Evolutionary conservation across 495 filamentous ascomycete species (phyloP), one percentile per base, ranked within the genome.

Genomic region (Aspergillus baeticus): DNA sequence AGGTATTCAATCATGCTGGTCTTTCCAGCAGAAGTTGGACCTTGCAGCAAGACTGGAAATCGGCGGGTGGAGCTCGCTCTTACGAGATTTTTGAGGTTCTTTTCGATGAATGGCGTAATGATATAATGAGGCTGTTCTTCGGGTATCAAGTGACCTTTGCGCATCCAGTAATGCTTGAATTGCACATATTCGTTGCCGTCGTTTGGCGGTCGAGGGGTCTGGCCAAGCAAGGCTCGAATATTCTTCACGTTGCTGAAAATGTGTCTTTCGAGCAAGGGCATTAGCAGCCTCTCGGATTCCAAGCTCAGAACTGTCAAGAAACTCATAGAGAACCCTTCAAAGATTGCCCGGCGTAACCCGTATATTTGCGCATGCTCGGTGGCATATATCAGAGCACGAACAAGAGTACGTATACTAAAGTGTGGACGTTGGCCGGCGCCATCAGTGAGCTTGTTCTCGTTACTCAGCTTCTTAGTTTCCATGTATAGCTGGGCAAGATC

Each of bases 1-100:
- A 99, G 81, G 67, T 96, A 96, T 68, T 97, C 93, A 49, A 99
- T 93, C 95, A 99, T 97, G 67, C 92, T 96, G 0, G 95, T 99
- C 71, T 99, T 99, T 52, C 95, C 95, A 31, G 91, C 86, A 35
- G 94, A 98, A 0, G 95, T 99, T 20, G 95, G 95, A 5, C 95
- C 95, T 66, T 99, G 95, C 15, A 99, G 84, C n/a, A 99, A 76
- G 39, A 99, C 88, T 11, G 95, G 95, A 69, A 95, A 98, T 52
- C 88, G 84, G 31, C 92, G 82, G 7, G 92, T 96, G 0, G 93
- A 96, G 39, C 88, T 90, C 18, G 95, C 95, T 63, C 95, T 79
- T 21, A 97, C 91, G 14, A 99, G 73, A 63, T 98, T 99, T 60
- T 96, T 83, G 51, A 99, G 78, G 61, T 99, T 99, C 49, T 88